A percentile compares a stretch with the other conserved stretches of the same genome.
phyloP scores from a whole-genome alignment of 225 moss, liverwort and hornwort genomes.

The Ulota crispa region DNA sequence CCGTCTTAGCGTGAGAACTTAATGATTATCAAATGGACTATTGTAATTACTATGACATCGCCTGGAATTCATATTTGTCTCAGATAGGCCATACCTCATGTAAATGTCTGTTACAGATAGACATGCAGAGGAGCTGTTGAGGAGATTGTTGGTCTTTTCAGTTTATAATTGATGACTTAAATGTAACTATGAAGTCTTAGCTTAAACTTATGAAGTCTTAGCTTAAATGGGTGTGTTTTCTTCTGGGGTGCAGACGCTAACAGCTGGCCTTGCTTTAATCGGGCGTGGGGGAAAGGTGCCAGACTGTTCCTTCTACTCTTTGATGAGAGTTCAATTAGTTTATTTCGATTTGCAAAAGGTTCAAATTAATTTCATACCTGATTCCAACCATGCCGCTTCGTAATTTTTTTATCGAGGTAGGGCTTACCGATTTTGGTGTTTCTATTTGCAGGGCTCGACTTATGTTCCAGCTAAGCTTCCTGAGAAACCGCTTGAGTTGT shows the following conservation, averaged over 20 bases:
- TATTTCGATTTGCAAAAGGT: not conserved
- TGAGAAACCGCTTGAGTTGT: slow-evolving; percentile 78
- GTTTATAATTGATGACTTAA: not conserved
- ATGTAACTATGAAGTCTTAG: not conserved
- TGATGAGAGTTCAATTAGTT: not conserved
- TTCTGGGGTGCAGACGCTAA: slow-evolving; percentile 57
- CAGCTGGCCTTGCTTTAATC: slow-evolving; percentile 83
- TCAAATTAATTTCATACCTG: not conserved
- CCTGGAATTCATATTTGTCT: not conserved
- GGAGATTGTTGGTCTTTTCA: not conserved
- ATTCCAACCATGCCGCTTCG: not conserved
- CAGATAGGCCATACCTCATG: not conserved
- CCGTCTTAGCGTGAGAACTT: not conserved
- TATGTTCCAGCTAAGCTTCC: slow-evolving; percentile 75
- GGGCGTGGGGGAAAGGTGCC: slow-evolving; percentile 89
- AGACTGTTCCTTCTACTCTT: not conserved
- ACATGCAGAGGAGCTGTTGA: not conserved
- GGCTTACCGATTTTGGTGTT: slow-evolving; percentile 5
- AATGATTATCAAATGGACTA: not conserved
- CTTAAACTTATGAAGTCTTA: not conserved
- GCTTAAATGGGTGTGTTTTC: not conserved
- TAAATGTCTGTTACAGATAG: not conserved
- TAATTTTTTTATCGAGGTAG: not conserved
- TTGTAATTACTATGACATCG: not conserved
- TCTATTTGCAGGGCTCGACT: slow-evolving; percentile 65